Evolutionary conservation across 257 asterid genomes (phyloP).

Genomic region (Scutellaria barbata): DNA sequence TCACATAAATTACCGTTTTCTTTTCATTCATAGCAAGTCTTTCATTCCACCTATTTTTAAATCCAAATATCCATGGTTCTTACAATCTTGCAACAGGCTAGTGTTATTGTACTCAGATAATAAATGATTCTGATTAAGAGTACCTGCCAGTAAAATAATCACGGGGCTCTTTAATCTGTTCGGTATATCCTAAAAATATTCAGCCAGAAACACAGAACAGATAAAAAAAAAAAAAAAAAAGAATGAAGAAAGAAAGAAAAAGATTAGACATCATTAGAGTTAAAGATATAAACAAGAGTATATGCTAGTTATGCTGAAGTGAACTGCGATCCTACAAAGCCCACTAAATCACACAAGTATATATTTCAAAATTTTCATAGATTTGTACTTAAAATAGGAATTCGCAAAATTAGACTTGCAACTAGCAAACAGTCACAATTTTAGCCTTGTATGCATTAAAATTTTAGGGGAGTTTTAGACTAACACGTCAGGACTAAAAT

Average conservation of each 20-base stretch:
- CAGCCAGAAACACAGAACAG: not conserved
- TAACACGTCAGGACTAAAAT: no score
- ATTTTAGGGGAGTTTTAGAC: no score
- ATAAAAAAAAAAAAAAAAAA: not conserved
- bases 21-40: not conserved
- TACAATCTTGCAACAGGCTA: not conserved
- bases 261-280: no score
- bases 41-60: not conserved
- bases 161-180: conserved; percentile 66
- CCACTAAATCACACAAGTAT: no score
- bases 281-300: no score
- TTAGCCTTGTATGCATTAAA: no score
- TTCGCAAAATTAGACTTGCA: no score
- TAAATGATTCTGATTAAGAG: conserved; percentile 1
- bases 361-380: no score
- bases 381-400: no score
- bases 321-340: no score
- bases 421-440: no score
- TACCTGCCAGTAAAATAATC: conserved; percentile 92
- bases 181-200: conserved; percentile 54
- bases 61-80: not conserved
- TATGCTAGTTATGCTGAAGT: no score
- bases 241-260: not conserved
- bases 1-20: not conserved
- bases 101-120: not conserved